These are phyloP conservation scores for Platanus orientalis DNA, from an alignment of 164 flowering plant genomes.

Conservation along the genomic window DNA sequence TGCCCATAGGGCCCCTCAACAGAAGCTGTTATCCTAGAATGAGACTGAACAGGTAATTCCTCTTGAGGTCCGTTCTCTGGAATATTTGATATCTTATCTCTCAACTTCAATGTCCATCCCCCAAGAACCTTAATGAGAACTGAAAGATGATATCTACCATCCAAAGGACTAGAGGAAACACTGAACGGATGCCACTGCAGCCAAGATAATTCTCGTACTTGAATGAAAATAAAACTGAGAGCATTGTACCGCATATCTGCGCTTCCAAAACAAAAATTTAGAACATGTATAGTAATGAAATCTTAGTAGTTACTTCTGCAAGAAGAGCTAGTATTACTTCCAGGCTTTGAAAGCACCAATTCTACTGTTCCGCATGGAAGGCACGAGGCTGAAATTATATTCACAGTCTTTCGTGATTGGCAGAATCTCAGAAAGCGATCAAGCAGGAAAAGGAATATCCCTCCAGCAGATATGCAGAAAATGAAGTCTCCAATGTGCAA, in stretches of 20 bases:
- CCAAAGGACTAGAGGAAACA: conserved; percentile 94
- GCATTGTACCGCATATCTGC: conserved; percentile 79
- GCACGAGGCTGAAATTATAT: conserved; percentile 56
- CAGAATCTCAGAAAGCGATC: conserved; percentile 89
- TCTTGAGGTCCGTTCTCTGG: conserved; percentile 18
- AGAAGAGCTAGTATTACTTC: conserved; percentile 37
- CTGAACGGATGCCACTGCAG: conserved; percentile 97
- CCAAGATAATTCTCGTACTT: conserved; percentile 76
- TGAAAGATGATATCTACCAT: conserved; percentile 63
- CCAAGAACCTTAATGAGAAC: conserved; percentile 92
- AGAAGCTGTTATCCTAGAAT: conserved; percentile 50
- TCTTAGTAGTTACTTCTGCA: neutral
- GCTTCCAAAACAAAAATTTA: conserved; percentile 5
- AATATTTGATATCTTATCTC: conserved; percentile 30
- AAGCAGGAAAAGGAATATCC: conserved; percentile 73
- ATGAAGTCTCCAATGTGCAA: conserved; percentile 79
- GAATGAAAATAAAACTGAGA: conserved; percentile 76
- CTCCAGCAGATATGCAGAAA: conserved; percentile 67
- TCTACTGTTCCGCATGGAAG: conserved; percentile 84
- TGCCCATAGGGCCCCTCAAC: conserved; percentile 98
- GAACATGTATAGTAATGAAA: neutral
- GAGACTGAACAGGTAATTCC: conserved; percentile 22
- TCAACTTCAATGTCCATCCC: conserved; percentile 70
- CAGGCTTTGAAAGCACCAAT: conserved; percentile 70
- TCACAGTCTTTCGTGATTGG: conserved; percentile 66